These are phyloP conservation scores for Naganishia randhawae DNA, from an alignment of 768 basidiomycete species.

Conservation along the genomic window DNA sequence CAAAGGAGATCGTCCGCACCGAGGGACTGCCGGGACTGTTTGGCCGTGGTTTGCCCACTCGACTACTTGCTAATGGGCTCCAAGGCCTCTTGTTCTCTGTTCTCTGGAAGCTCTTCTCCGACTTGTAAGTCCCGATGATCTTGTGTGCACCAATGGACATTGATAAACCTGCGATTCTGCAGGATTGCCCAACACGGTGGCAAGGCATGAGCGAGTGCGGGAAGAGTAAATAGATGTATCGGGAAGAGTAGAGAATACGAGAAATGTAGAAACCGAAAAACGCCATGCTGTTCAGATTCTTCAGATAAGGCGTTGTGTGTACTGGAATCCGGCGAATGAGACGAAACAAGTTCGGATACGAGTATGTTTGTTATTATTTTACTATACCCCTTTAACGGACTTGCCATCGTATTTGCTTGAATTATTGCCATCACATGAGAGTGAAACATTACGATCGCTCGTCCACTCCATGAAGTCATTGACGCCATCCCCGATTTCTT, in stretches of 20 bases:
- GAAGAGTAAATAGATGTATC: neutral
- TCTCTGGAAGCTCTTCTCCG: conserved; percentile 84
- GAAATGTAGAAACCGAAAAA: neutral
- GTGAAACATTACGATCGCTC: neutral
- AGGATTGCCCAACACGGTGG: conserved; percentile 14
- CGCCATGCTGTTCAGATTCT: no score
- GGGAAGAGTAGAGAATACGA: neutral
- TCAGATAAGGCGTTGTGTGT: no score
- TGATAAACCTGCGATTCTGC: neutral
- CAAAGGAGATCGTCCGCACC: conserved; percentile 65
- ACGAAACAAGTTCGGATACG: no score
- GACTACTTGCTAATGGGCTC: conserved; percentile 82
- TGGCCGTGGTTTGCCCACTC: conserved; percentile 82
- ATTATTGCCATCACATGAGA: neutral
- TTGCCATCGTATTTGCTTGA: neutral
- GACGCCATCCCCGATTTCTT: neutral
- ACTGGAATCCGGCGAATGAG: no score
- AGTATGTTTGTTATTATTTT: neutral
- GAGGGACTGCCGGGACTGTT: conserved; percentile 80
- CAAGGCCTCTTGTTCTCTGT: conserved; percentile 89
- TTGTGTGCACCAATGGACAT: neutral
- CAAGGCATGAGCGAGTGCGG: neutral
- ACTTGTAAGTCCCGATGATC: conserved; percentile 58
- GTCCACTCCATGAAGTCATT: neutral
- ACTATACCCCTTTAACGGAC: neutral